Base-by-base conservation (phyloP, 1,284 basidiomycete genomes). In the Gomphus bonarii region DNA sequence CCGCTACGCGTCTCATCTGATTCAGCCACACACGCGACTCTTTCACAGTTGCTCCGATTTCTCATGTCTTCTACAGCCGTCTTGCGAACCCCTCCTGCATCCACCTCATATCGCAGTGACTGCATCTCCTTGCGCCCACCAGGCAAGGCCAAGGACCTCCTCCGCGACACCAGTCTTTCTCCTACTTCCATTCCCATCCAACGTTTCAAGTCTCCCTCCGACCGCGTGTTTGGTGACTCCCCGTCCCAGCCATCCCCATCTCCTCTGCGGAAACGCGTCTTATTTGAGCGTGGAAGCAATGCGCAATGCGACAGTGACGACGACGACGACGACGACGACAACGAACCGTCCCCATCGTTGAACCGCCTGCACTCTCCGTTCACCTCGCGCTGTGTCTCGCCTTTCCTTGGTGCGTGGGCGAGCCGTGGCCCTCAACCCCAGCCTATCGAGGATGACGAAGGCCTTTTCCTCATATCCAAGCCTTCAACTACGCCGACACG, bases 241-340 rank as follows among this genome's bases (percentile, higher is more conserved):
- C 53, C 53, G 16, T 31, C 53, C 11, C 53, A 31, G 20, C 43
- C 31, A 25, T 58, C 57, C 7, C 50, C 57, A 7, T 85, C 84
- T 5, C 82, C 82, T 16, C 73, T 81, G 58, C 73, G 77, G 54
- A 72, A 71, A 62, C 68, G 67, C 18, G 68, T 69, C 14, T 66
- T 74, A 25, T 69, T 76, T 65, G 61, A 47, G 25, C 49, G 48
- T 14, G 55, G 40, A 30, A 31, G 47, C 36, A 51, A 28, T 16
- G 49, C 38, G 16, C 40, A 58, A n/a, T 36, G n/a, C 11, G 57
- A 58, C 31, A 53, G 50, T 22, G 56, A 58, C 56, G 55, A 57
- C 25, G 55, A 58, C 57, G 55, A 57, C 28, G 55, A 58, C 25
- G 57, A 58, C 25, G 57, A 25, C 25, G 25, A 25, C 3, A 4